These are phyloP conservation scores for Penicillium bovifimosum DNA, from an alignment of 495 filamentous ascomycete genomes.

Conservation along the genomic window DNA sequence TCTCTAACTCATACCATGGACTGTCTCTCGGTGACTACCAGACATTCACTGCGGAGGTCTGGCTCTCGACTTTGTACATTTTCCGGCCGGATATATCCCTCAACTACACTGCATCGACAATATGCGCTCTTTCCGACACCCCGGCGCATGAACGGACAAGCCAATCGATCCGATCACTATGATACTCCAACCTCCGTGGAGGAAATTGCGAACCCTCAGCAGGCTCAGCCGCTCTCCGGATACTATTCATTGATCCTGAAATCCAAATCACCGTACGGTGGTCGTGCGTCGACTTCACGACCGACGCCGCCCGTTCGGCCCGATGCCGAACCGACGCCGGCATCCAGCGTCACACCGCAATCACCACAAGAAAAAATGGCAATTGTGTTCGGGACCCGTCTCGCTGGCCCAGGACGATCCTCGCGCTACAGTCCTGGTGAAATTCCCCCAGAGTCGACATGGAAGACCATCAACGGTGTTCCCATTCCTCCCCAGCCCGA, in stretches of 20 bases:
- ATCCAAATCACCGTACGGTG: conserved; percentile 23
- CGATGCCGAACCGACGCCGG: conserved; percentile 24
- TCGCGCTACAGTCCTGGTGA: conserved; percentile 51
- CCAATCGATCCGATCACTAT: conserved; percentile 4
- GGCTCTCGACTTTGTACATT: background rate
- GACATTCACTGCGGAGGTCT: conserved; percentile 16
- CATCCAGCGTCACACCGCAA: conserved; percentile 21
- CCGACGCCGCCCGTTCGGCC: conserved; percentile 15
- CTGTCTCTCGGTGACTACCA: conserved; percentile 16
- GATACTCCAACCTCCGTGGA: conserved; percentile 10
- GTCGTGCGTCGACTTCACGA: conserved; percentile 21
- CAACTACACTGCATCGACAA: conserved; percentile 7
- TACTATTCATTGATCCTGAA: conserved; percentile 38
- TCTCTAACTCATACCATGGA: conserved; percentile 27
- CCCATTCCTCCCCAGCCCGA: conserved; percentile 74
- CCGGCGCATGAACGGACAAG: conserved; percentile 21
- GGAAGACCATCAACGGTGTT: conserved; percentile 68
- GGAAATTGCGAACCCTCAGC: conserved; percentile 11
- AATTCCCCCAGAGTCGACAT: conserved; percentile 36
- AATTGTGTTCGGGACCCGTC: conserved; percentile 70
- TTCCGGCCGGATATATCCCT: background rate
- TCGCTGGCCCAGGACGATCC: conserved; percentile 64
- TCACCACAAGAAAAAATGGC: conserved; percentile 51
- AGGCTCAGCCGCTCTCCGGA: conserved; percentile 40
- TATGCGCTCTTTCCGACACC: conserved; percentile 17